Conservation (phyloP, 345 rosid species). For the Nephelium lappaceum region DNA sequence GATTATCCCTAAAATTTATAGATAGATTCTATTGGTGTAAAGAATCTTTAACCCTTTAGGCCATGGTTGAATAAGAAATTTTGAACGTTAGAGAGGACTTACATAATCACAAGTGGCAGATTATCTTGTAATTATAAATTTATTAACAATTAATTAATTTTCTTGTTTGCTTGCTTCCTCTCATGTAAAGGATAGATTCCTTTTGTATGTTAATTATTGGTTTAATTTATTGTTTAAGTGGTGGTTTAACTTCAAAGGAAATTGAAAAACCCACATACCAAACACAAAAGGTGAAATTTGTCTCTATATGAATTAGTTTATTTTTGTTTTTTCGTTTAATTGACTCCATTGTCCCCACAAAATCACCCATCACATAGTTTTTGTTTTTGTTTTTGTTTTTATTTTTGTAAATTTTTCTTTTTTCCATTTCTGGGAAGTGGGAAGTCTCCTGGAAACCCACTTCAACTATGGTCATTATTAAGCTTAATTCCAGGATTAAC, state of each 20-base stretch:
- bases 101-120: not conserved
- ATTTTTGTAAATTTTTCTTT: not conserved
- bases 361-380: not conserved
- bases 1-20: too few species aligned
- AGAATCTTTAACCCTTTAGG: not conserved
- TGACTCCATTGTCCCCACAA: constrained; percentile 3
- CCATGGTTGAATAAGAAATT: too few species aligned
- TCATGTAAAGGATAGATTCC: not conserved
- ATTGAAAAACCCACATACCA: constrained; percentile 3
- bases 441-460: not conserved
- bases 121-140: not conserved
- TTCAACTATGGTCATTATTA: not conserved
- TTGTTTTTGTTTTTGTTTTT: too few species aligned
- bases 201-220: not conserved
- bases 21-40: not conserved
- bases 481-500: not conserved
- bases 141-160: not conserved
- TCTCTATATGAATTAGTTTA: not conserved
- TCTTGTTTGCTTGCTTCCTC: not conserved
- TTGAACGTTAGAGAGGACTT: too few species aligned
- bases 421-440: not conserved
- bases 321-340: constrained; percentile 7
- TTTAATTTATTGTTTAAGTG: not conserved
- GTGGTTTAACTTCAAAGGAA: constrained; percentile 18
- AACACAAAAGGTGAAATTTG: constrained; percentile 17